Conservation (phyloP, 1,284 basidiomycete species). For the Austroboletus novae-zelandiae region DNA sequence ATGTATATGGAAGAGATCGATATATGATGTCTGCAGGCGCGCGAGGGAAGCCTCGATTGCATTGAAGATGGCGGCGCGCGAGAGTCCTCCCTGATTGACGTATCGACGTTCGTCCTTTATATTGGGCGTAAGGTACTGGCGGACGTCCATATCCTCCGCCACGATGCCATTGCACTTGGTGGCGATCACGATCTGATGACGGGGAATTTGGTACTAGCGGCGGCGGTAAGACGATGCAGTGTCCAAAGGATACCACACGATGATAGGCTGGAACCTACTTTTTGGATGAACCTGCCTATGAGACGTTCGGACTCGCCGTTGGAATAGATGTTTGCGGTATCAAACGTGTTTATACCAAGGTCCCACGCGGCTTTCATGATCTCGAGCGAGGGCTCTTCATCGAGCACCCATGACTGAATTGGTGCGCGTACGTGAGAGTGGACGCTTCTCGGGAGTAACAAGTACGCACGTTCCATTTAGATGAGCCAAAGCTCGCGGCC, state of each 20-base stretch:
- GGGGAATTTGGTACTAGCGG: constrained; percentile 49
- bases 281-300: constrained; percentile 53
- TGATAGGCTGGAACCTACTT: constrained; percentile 26
- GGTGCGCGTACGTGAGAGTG: neutral
- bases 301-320: constrained; percentile 48
- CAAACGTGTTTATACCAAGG: constrained; percentile 43
- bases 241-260: neutral
- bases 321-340: constrained; percentile 59
- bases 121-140: neutral
- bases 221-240: neutral
- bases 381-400: constrained; percentile 41
- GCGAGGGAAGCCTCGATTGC: constrained; percentile 42
- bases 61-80: constrained; percentile 45
- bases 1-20: constrained; percentile 49
- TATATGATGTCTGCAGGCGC: constrained; percentile 43
- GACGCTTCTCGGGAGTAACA: neutral
- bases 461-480: constrained; percentile 35
- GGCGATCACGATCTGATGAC: constrained; percentile 48
- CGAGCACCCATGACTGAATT: constrained; percentile 41
- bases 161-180: constrained; percentile 38
- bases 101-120: constrained; percentile 32
- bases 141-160: constrained; percentile 7
- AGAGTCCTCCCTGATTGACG: constrained; percentile 45
- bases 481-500: constrained; percentile 47
- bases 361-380: constrained; percentile 50